Base-by-base conservation (phyloP, 495 filamentous ascomycete genomes). In the Tirmania nivea region DNA sequence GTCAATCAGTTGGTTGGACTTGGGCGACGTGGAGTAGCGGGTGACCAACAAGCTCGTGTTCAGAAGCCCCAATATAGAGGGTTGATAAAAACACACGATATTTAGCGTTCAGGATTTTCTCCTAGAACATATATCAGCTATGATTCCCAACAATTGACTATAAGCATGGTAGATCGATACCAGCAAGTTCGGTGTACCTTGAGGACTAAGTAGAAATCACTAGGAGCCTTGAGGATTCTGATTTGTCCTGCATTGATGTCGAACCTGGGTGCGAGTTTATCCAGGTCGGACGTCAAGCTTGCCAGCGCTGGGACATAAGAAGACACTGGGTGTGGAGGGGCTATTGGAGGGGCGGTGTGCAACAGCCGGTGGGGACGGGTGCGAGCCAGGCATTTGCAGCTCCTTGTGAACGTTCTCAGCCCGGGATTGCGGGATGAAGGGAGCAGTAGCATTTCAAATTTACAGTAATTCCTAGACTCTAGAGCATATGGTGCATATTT, bases 11-110 rank as follows among this genome's bases (percentile, higher is more conserved):
- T 11, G 53, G 54, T 65, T 53, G 61, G n/a, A 55, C n/a, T 39
- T 51, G 39, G 25, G 25, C 25, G 25, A 31, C 0, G 3, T 16
- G 19, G 12, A 49, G 16, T 9, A 21, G 7, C 35, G 50, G 50
- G 49, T n/a, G 52, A 58, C 67, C 14, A 72, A 81, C 80, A 62
- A 99, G 69, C 55, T 95, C 92, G 69, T 85, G 73, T 68, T 99
- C 90, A 1, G 83, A 80, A 68, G 89, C 92, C 57, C 90, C 90
- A 61, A 99, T 87, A 63, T 99, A 99, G 34, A 99, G 71, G 0
- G 90, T 96, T 17, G 86, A 92, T 51, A 99, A 70, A 65, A 87
- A 99, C 60, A 99, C 80, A 56, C 85, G 76, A 49, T 70, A 68
- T 60, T 82, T 75, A 3, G 90, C 90, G 56, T 75, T 75, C 36